Base-by-base conservation (phyloP, 1,139 yeast species). In the Suhomyces bokatorum region DNA sequence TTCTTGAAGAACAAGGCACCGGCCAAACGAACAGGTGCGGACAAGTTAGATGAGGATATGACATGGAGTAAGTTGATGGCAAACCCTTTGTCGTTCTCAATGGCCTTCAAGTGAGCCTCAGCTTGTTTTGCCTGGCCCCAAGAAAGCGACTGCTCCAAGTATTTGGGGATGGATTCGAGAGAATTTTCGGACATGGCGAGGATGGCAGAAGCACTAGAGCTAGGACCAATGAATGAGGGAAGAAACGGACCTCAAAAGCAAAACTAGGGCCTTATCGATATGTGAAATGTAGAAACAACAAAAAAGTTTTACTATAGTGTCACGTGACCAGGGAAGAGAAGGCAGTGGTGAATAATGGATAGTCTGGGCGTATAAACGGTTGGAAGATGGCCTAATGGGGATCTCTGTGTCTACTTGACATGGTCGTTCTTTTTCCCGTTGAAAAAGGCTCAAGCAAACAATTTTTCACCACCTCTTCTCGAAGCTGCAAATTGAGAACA, bases 1-100 rank as follows among this genome's bases (percentile, higher is more conserved):
- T 95, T 95, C 62, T 95, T 95, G 70, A 95, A 90, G 65, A 86
- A 90, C 44, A 95, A 70, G 2, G 97, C 93, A 15, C 87, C 96
- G 0, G 99, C 97, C 41, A 91, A 72, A 51, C 97, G 76, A 1
- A 87, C 78, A 2, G 87, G 70, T 4, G 65, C 61, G 3, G 79
- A 75, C 37, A 83, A 60, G 43, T 76, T 73, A 32, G 75, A 62
- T 10, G 86, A 75, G 4, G 96, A 90, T 31, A 90, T 87, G 20
- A 93, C 80, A 59, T 87, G 91, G 47, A 95, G 69, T 40, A 95
- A 68, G 35, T 82, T 78, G 41, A 88, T 71, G 13, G 95, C 77
- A 63, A 93, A 95, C 4, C 95, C 96, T 20, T 81, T 80, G 37
- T 75, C 74, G 4, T 64, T 51, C 59, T 93, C 98, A 42, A 85